A percentile compares a stretch with the other conserved stretches of the same genome.
Evolutionary conservation across 768 basidiomycete genomes (phyloP).

Genomic region (Termitomyces sp.): DNA sequence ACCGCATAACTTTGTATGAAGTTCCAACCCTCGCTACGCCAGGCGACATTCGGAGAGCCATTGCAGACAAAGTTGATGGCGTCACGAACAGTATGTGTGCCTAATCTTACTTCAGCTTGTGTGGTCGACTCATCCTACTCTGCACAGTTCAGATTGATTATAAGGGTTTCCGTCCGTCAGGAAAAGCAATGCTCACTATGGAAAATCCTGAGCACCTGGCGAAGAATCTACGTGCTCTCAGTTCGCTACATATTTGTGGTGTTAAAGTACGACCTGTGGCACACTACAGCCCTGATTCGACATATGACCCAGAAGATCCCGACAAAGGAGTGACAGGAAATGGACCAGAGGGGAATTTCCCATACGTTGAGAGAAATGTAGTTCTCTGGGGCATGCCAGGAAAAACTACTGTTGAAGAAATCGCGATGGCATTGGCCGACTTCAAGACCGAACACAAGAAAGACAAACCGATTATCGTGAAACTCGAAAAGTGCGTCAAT

Average conservation of each 20-base stretch:
- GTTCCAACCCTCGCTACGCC: conserved; percentile 8
- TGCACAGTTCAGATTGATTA: conserved; percentile 56
- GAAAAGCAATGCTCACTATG: conserved; percentile 54
- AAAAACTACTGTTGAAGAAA: conserved; percentile 25
- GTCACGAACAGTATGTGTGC: conserved; percentile 29
- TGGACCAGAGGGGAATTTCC: conserved; percentile 49
- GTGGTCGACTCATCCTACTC: neutral
- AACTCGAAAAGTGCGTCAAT: conserved; percentile 43
- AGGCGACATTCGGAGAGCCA: conserved; percentile 9
- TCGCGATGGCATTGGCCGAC: conserved; percentile 37
- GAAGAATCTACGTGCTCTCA: conserved; percentile 36
- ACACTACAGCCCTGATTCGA: conserved; percentile 11
- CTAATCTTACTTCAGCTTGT: neutral
- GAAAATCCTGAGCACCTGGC: conserved; percentile 38
- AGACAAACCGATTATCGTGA: conserved; percentile 41
- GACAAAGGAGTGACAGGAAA: conserved; percentile 26
- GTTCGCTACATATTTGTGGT: conserved; percentile 41
- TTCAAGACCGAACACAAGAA: conserved; percentile 38
- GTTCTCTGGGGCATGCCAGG: conserved; percentile 60
- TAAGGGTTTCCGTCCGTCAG: conserved; percentile 52
- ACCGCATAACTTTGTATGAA: conserved; percentile 7
- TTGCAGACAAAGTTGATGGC: conserved; percentile 4
- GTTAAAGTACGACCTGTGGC: conserved; percentile 33
- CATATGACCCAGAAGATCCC: neutral
- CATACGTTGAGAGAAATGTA: conserved; percentile 47